These are phyloP conservation scores for Micractinium conductrix DNA, from an alignment of 139 green algal species.

Conservation along the genomic window DNA sequence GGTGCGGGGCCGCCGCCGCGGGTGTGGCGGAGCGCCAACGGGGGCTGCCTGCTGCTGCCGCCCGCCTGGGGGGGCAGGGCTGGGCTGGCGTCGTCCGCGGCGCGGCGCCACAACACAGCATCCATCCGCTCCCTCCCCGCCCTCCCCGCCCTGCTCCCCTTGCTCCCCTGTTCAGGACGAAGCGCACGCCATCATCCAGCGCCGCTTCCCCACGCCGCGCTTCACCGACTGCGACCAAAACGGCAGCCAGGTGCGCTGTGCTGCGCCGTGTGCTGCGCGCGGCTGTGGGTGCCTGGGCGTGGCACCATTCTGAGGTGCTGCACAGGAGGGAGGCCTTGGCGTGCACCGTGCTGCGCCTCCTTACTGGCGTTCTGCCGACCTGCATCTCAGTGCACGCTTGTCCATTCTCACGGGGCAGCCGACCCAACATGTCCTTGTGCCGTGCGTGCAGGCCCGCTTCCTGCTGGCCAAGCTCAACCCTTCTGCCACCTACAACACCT, in stretches of 20 bases:
- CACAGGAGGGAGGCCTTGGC: too few species aligned
- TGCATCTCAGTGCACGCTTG: too few species aligned
- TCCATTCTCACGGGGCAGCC: too few species aligned
- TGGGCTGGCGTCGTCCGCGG: too few species aligned
- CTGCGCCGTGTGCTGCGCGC: not conserved
- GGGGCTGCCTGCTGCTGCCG: too few species aligned
- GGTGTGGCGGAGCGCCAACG: too few species aligned
- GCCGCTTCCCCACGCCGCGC: conserved; percentile 91
- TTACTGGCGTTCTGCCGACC: too few species aligned
- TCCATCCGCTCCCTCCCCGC: not conserved
- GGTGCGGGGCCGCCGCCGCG: not conserved
- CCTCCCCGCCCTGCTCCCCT: too few species aligned
- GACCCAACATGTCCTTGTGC: not conserved
- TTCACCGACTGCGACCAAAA: conserved; percentile 98
- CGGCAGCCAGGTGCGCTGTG: conserved; percentile 70
- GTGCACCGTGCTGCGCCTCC: too few species aligned
- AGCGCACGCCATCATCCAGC: conserved; percentile 69
- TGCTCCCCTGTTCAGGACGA: conserved; percentile 41
- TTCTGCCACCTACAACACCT: conserved; percentile 88
- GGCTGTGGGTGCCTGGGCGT: too few species aligned
- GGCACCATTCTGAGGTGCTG: too few species aligned
- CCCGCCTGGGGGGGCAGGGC: too few species aligned
- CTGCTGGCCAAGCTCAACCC: conserved; percentile 98
- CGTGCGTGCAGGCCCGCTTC: conserved; percentile 87
- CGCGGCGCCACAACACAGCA: not conserved